A percentile compares a stretch with the other conserved stretches of the same genome.
These are phyloP conservation scores for Vachellia collinsii DNA, from an alignment of 306 rosid genomes.

Conservation along the genomic window DNA sequence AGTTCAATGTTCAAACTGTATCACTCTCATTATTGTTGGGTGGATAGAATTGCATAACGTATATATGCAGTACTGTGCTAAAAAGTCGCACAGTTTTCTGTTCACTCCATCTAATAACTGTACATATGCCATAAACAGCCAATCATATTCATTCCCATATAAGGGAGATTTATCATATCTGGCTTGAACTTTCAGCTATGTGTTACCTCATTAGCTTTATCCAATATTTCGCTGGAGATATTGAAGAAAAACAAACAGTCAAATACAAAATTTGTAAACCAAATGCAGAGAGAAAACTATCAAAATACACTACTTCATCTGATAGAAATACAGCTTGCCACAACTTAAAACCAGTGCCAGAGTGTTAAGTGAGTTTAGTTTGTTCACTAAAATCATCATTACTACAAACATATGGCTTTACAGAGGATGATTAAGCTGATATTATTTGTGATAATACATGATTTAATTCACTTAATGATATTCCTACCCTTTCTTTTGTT, in stretches of 20 bases:
- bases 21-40: conserved; percentile 28
- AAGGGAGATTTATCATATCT: not conserved
- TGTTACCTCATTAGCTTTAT: not conserved
- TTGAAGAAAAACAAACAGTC: not conserved
- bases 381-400: conserved; percentile 40
- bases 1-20: conserved; percentile 39
- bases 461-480: conserved; percentile 38
- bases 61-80: not conserved
- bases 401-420: conserved; percentile 41
- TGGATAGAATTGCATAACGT: conserved; percentile 33
- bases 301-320: not conserved
- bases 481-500: conserved; percentile 44
- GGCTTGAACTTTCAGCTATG: conserved; percentile 14
- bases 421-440: conserved; percentile 44
- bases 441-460: conserved; percentile 14
- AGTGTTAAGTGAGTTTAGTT: conserved; percentile 16
- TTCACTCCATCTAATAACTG: conserved; percentile 34
- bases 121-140: conserved; percentile 29
- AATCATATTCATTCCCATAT: not conserved
- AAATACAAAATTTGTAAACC: conserved; percentile 7
- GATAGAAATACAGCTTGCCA: too few relatives aligned
- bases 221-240: not conserved
- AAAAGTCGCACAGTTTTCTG: conserved; percentile 35
- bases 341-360: not conserved
- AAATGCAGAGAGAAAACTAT: not conserved